phyloP scores from a whole-genome alignment of 2,329 filamentous ascomycete genomes.

The Diaporthe humulicola region DNA sequence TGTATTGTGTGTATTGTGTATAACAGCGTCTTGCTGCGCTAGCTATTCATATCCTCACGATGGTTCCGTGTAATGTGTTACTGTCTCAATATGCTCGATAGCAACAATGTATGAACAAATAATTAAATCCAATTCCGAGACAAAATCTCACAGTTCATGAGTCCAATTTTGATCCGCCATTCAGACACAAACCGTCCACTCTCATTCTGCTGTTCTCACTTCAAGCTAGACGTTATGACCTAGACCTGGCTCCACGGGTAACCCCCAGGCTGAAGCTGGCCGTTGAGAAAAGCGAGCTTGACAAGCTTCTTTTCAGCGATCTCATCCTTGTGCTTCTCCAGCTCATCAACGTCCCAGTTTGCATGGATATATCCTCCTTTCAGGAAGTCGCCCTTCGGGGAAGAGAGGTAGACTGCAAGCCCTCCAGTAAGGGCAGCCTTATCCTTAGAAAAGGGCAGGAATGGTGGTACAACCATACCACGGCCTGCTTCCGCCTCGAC shows the following conservation, averaged over 20 bases:
- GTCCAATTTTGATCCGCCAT: too few relatives aligned
- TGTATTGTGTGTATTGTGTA: too few relatives aligned
- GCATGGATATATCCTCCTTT: constrained; percentile 49
- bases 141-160: too few relatives aligned
- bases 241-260: constrained; percentile 21
- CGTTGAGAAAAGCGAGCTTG: constrained; percentile 39
- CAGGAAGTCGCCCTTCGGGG: constrained; percentile 49
- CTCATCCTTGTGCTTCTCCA: constrained; percentile 46
- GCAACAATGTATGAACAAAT: too few relatives aligned
- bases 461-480: constrained; percentile 42
- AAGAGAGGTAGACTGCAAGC: constrained; percentile 47
- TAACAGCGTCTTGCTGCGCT: too few relatives aligned
- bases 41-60: too few relatives aligned
- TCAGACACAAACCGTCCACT: too few relatives aligned
- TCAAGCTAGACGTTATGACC: too few relatives aligned
- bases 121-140: too few relatives aligned
- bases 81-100: too few relatives aligned
- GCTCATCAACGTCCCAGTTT: constrained; percentile 53
- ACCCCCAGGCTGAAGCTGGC: constrained; percentile 16
- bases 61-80: too few relatives aligned
- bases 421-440: constrained; percentile 48
- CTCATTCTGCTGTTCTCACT: too few relatives aligned
- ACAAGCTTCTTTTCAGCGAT: constrained; percentile 46
- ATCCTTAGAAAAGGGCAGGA: constrained; percentile 48
- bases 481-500: constrained; percentile 43